phyloP scores from a whole-genome alignment of 768 basidiomycete genomes.

The Suillus subluteus region DNA sequence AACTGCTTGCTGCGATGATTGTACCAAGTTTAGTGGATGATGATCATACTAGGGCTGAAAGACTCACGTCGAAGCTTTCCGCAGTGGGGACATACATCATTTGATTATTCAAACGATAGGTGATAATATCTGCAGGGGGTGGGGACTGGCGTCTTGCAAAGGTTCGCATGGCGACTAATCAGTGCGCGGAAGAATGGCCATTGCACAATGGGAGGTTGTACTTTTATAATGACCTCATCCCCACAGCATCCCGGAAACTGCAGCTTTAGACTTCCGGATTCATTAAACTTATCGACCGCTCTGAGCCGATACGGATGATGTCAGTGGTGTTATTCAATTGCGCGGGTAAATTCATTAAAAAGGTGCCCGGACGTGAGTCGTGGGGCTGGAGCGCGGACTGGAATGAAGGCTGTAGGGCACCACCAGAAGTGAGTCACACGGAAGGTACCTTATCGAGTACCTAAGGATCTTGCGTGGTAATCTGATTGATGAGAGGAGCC shows the following conservation, averaged over 20 bases:
- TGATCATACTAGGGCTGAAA: not conserved
- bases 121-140: conserved; percentile 47
- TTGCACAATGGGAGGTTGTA: not conserved
- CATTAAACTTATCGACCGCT: no score
- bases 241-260: no score
- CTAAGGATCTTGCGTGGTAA: no score
- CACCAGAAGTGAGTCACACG: not conserved
- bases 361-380: not conserved
- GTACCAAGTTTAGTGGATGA: not conserved
- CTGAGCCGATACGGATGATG: no score
- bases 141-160: conserved; percentile 23
- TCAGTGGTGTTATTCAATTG: no score
- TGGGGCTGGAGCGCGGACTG: no score
- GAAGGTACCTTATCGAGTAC: not conserved
- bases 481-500: not conserved
- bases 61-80: conserved; percentile 45
- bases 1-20: conserved; percentile 48
- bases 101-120: conserved; percentile 46
- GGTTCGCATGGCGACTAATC: not conserved
- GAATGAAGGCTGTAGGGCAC: not conserved
- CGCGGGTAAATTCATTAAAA: not conserved
- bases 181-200: not conserved
- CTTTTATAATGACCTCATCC: not conserved
- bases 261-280: no score
- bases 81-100: conserved; percentile 57